Evolutionary conservation across 2,329 filamentous ascomycete genomes (phyloP).

Genomic region (Aureobasidium subglaciale): DNA sequence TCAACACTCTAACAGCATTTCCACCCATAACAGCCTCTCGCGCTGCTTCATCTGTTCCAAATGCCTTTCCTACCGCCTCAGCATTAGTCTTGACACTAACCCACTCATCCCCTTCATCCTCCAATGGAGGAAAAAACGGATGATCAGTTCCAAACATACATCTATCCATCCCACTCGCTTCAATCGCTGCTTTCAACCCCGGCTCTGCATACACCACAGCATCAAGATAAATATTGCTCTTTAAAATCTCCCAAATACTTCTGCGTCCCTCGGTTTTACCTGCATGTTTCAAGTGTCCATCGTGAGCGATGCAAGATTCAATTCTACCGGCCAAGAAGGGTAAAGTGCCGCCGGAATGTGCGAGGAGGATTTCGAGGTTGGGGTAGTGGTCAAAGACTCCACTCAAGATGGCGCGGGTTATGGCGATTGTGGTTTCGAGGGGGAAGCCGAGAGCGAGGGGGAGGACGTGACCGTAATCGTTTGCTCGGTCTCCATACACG

Average conservation of each 20-base stretch:
- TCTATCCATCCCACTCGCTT: conserved; percentile 59
- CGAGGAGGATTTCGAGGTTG: conserved; percentile 65
- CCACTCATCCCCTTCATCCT: conserved; percentile 58
- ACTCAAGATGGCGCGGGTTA: conserved; percentile 78
- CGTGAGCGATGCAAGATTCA: conserved; percentile 79
- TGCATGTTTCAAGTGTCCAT: conserved; percentile 62
- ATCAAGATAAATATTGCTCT: conserved; percentile 78
- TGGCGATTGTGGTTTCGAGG: conserved; percentile 85
- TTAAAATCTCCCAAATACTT: conserved; percentile 57
- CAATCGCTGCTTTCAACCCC: conserved; percentile 62
- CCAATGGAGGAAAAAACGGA: conserved; percentile 75
- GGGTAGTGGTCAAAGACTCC: conserved; percentile 75
- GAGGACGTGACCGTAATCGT: conserved; percentile 76
- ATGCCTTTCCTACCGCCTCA: conserved; percentile 47
- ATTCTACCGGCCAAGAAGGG: conserved; percentile 84
- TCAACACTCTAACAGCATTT: neutral
- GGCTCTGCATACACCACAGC: conserved; percentile 77
- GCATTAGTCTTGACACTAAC: conserved; percentile 58
- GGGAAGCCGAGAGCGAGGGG: conserved; percentile 82
- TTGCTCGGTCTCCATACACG: conserved; percentile 67
- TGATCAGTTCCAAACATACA: conserved; percentile 79
- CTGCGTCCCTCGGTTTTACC: conserved; percentile 52
- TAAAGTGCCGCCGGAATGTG: conserved; percentile 81
- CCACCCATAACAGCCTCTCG: neutral
- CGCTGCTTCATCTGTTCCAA: conserved; percentile 33